Evolutionary conservation across 306 rosid genomes (phyloP), one percentile per base, ranked within the genome.

Genomic region (Dicorynia guianensis): DNA sequence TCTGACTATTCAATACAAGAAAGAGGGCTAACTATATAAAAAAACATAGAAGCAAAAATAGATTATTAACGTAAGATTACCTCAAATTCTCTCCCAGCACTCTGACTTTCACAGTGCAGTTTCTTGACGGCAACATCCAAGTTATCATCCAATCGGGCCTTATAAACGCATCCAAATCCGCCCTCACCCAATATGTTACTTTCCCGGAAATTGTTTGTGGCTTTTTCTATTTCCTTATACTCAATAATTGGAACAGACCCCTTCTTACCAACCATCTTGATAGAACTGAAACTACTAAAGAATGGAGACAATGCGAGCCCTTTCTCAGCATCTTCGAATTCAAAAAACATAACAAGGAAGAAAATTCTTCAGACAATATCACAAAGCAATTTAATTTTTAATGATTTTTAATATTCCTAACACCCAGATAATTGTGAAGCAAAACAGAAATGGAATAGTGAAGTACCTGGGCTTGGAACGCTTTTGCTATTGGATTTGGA

Each of bases 161-260:
- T 88, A 86, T 90, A 95, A 82, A 95, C 99, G 19, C 97, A 66
- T 57, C 99, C 99, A 77, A 95, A 95, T 75, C 96, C 99, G 2
- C 99, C 97, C 84, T 72, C 85, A 6, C 99, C 99, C 77, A 95
- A 80, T 34, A 92, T 81, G 69, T 95, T 92, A 78, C 89, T 83
- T 52, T 89, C 93, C 12, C 14, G 17, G 62, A 95, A 95, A 81
- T 88, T 77, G 63, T 79, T 64, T 17, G 99, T 89, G 0, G 86
- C 82, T 55, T 87, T 92, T 73, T 89, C 99, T 43, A 95, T 81
- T 40, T 80, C 81, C 84, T 86, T 84, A 18, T 89, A 90, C 43
- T 95, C 99, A 65, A 95, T 74, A 15, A 90, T 66, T 34, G 91
- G 81, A 74, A 86, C 89, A 76, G 81, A 87, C 14, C 90, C 91